Evolutionary conservation across 169 alveolate genomes (phyloP).

Genomic region (Cryptosporidium sp.): DNA sequence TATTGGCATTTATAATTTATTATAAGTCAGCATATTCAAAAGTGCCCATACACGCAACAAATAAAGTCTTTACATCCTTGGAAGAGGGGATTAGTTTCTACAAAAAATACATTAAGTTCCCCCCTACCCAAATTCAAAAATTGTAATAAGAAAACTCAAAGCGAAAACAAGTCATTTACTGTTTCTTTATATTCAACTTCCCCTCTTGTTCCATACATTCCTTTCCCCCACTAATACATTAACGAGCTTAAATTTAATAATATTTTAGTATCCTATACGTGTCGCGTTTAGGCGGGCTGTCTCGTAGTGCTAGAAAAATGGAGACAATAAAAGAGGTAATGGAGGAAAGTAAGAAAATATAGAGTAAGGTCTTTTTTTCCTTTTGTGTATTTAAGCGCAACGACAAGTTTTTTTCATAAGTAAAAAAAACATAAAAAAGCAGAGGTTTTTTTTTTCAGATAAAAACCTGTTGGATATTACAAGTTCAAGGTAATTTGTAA

Average conservation of each 20-base stretch:
- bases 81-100: background rate
- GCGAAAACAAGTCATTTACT: background rate
- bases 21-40: background rate
- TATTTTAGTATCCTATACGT: constrained; percentile 31
- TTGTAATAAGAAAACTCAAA: too few relatives aligned
- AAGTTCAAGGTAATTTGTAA: constrained; percentile 40
- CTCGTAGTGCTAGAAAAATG: constrained; percentile 24
- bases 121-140: background rate
- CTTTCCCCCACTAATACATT: constrained; percentile 13
- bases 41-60: background rate
- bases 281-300: constrained; percentile 40
- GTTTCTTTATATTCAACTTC: background rate
- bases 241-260: background rate
- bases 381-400: constrained; percentile 19
- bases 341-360: constrained; percentile 12
- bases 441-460: constrained; percentile 1
- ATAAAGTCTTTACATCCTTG: background rate
- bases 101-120: background rate
- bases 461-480: constrained; percentile 11
- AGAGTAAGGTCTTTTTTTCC: constrained; percentile 4
- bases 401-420: background rate
- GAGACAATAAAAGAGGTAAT: constrained; percentile 23
- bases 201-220: background rate
- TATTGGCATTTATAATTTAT: background rate
- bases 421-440: background rate